Base-by-base conservation (phyloP, 768 basidiomycete species). In the Psilocybe subaeruginosa region DNA sequence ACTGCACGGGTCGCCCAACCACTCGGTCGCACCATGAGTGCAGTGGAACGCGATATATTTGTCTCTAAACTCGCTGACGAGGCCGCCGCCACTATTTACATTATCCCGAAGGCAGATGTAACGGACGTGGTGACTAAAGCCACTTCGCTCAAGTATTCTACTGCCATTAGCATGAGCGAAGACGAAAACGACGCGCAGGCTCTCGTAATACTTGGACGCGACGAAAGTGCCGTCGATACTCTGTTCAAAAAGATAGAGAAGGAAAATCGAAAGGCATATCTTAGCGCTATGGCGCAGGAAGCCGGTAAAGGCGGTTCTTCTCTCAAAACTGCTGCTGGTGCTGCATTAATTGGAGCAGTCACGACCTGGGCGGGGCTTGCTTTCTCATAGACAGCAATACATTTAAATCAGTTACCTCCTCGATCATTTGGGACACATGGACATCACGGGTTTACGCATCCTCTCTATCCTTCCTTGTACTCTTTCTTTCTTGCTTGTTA, bases 281-380 rank as follows among this genome's bases (percentile, higher is more conserved):
- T 46, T 54, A 58, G 30, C 58, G 65, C 61, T 51, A n/a, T 33
- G 47, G 27, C 49, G 17, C 19, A 30, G 17, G 66, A 57, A 45
- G 45, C 55, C 31, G 39, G 27, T 7, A 60, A 61, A 35, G 47
- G 53, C 4, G 12, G 56, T 23, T 69, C 69, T 39, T 62, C 64
- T 7, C 64, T 82, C 14, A 77, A 73, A 50, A 80, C 79, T 48
- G 82, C 78, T 53, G 85, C 85, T 61, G 81, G 84, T 16, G 85
- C 82, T 49, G 84, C 80, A n/a, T 76, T 87, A 16, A 79, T 87
- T 17, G 87, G 87, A 43, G 86, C 83, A 43, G 83, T 86, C 6
- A 85, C 85, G 45, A 78, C 85, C 52, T 86, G 80, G 77, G 83
- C 83, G 17, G 84, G 85, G 14, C 77, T 88, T 55, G 87, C 87